These are phyloP conservation scores for Elaeis oleifera DNA, from an alignment of 202 grass and related monocot species.

Conservation along the genomic window DNA sequence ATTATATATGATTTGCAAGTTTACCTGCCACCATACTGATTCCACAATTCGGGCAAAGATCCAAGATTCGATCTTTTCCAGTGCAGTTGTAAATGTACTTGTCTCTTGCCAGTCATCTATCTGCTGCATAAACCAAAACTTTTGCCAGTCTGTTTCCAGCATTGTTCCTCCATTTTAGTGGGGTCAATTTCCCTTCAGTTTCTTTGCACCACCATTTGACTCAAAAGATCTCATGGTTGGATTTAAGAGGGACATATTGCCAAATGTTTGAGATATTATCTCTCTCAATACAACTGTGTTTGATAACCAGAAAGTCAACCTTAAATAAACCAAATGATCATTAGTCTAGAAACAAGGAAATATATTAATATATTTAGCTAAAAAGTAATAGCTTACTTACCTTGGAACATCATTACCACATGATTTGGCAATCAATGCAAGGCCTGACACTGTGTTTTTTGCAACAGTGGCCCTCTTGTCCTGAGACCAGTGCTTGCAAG, in stretches of 20 bases:
- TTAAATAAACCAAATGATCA: constrained; percentile 23
- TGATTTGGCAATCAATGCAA: constrained; percentile 76
- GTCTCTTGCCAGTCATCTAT: constrained; percentile 66
- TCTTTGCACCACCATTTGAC: constrained; percentile 30
- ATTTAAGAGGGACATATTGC: constrained; percentile 32
- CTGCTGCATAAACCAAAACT: constrained; percentile 27
- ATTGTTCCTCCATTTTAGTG: constrained; percentile 9
- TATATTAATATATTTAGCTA: background rate
- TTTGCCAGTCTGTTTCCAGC: constrained; percentile 19
- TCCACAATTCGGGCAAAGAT: constrained; percentile 75
- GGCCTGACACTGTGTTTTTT: constrained; percentile 64
- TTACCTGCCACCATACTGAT: constrained; percentile 98
- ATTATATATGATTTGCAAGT: background rate
- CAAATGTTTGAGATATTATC: constrained; percentile 66
- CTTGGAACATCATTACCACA: constrained; percentile 91
- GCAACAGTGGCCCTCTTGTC: constrained; percentile 61
- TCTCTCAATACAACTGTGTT: constrained; percentile 77
- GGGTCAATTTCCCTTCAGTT: constrained; percentile 33
- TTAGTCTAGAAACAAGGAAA: constrained; percentile 3
- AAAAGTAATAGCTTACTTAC: constrained; percentile 27
- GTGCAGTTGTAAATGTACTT: constrained; percentile 35
- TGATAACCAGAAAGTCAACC: constrained; percentile 95
- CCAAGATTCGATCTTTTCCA: constrained; percentile 89
- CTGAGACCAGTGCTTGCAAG: constrained; percentile 68
- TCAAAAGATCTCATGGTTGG: constrained; percentile 27